Evolutionary conservation across 1,284 basidiomycete species (phyloP).

Genomic region (Malassezia cuniculi): DNA sequence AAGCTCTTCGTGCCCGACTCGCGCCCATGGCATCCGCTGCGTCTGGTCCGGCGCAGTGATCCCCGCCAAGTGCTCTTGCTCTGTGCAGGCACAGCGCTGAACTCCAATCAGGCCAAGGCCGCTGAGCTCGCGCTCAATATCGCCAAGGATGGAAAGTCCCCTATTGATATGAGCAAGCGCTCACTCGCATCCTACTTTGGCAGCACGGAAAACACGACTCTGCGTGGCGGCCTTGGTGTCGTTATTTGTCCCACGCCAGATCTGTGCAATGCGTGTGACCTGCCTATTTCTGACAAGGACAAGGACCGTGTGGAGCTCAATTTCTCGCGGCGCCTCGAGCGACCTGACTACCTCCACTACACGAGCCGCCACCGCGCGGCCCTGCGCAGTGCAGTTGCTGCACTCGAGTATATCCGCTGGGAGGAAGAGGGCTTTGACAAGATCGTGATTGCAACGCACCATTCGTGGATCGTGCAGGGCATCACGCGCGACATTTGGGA

Average conservation of each 20-base stretch:
- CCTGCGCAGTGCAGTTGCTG: conserved; percentile 32
- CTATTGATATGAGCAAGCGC: background rate
- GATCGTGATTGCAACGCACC: conserved; percentile 37
- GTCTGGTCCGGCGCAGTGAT: conserved; percentile 36
- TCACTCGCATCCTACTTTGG: conserved; percentile 10
- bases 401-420: conserved; percentile 35
- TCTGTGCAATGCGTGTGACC: background rate
- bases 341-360: conserved; percentile 18
- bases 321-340: conserved; percentile 33
- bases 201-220: conserved; percentile 11
- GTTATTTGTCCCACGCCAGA: conserved; percentile 8
- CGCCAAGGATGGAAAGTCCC: conserved; percentile 11
- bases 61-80: conserved; percentile 40
- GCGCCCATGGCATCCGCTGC: conserved; percentile 29
- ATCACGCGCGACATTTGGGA: conserved; percentile 38
- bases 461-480: conserved; percentile 39
- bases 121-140: conserved; percentile 17
- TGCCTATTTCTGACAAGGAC: conserved; percentile 1
- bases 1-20: conserved; percentile 39
- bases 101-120: conserved; percentile 16
- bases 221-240: conserved; percentile 13
- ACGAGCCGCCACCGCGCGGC: conserved; percentile 27
- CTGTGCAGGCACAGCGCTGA: conserved; percentile 24
- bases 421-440: conserved; percentile 42
- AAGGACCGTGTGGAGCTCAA: conserved; percentile 22